A percentile compares a stretch with the other conserved stretches of the same genome.
phyloP scores from a whole-genome alignment of 1,139 yeast genomes.

The Magnusiomyces sp. region DNA sequence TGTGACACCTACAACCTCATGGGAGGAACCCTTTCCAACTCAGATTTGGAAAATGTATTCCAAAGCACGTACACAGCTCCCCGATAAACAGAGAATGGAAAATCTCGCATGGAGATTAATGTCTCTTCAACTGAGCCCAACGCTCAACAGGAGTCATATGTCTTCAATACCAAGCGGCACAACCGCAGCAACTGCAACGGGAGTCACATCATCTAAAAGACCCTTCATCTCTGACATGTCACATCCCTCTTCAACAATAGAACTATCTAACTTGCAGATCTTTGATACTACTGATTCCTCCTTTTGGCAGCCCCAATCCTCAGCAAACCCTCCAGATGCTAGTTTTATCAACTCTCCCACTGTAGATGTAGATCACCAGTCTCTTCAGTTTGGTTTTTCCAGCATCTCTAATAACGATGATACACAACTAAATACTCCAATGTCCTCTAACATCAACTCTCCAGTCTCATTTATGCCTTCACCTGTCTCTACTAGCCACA shows the following conservation, averaged over 20 bases:
- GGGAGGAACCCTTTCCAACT: slow-evolving; percentile 37
- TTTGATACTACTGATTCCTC: too few relatives aligned
- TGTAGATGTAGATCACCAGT: too few relatives aligned
- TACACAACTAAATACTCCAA: slow-evolving; percentile 3
- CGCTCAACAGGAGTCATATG: not conserved
- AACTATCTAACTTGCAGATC: too few relatives aligned
- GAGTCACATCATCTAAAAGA: not conserved
- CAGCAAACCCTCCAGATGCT: slow-evolving; percentile 9
- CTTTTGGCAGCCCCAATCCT: slow-evolving; percentile 10
- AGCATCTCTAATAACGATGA: slow-evolving; percentile 1
- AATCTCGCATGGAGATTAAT: slow-evolving; percentile 83
- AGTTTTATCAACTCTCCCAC: not conserved
- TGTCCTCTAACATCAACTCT: slow-evolving; percentile 8
- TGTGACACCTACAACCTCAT: not conserved
- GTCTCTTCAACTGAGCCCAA: slow-evolving; percentile 35
- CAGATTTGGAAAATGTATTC: slow-evolving; percentile 76
- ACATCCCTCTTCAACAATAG: not conserved
- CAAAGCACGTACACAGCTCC: slow-evolving; percentile 67
- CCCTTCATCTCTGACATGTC: not conserved
- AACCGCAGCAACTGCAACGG: slow-evolving; percentile 5
- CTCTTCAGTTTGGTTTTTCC: not conserved
- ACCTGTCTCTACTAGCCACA: not conserved
- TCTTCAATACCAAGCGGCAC: too few relatives aligned
- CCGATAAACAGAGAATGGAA: slow-evolving; percentile 67
- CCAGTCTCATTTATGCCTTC: slow-evolving; percentile 4